These are phyloP conservation scores for Nicotiana tomentosiformis DNA, from an alignment of 257 asterid species.

Conservation along the genomic window DNA sequence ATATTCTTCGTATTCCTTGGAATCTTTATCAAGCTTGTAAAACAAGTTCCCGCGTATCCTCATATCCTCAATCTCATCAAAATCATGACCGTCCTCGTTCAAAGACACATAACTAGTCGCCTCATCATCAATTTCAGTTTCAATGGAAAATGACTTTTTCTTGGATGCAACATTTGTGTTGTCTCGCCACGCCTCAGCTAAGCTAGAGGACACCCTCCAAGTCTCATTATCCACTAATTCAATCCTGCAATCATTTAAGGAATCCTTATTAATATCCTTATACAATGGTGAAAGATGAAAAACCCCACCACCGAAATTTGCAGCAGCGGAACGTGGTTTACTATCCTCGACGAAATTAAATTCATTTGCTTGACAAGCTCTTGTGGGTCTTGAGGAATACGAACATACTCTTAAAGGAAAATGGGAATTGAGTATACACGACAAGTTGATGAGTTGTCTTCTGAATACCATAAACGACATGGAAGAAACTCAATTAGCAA, in stretches of 20 bases:
- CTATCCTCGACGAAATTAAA: neutral
- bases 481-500: neutral
- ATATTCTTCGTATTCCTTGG: slow-evolving; percentile 72
- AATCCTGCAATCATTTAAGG: slow-evolving; percentile 35
- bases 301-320: slow-evolving; percentile 20
- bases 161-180: slow-evolving; percentile 12
- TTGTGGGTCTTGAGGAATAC: neutral
- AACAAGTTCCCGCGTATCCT: slow-evolving; percentile 65
- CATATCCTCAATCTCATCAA: slow-evolving; percentile 73
- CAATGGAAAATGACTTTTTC: neutral
- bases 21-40: slow-evolving; percentile 72
- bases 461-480: neutral
- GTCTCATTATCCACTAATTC: slow-evolving; percentile 57
- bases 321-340: slow-evolving; percentile 3
- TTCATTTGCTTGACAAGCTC: neutral
- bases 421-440: neutral
- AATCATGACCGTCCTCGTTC: slow-evolving; percentile 30
- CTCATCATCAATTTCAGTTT: slow-evolving; percentile 5
- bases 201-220: slow-evolving; percentile 64
- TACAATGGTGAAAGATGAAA: slow-evolving; percentile 57
- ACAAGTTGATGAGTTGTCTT: neutral
- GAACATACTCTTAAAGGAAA: neutral
- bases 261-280: slow-evolving; percentile 17
- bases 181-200: slow-evolving; percentile 58
- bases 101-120: neutral